Evolutionary conservation across 1,139 yeast species (phyloP), one percentile per base, ranked within the genome.

Genomic region (Sugiyamaella novakii): DNA sequence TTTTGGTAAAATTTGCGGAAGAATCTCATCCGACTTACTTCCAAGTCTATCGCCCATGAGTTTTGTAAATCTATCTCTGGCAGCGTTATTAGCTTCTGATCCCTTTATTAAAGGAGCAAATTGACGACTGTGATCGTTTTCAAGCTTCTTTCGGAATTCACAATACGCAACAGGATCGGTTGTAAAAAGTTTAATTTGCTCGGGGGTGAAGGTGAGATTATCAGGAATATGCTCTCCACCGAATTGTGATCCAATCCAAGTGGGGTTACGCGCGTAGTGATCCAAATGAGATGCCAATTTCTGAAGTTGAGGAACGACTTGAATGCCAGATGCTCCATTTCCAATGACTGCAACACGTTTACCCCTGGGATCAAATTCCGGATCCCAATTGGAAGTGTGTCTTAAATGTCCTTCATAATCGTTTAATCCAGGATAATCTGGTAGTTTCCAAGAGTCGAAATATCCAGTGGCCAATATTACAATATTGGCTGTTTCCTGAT

Each of bases 291-390:
- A 33, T 14, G 57, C 59, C 22, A 31, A 21, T n/a, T 42, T 34
- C 18, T 45, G 55, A 3, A 56, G 25, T 31, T 56, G 54, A 8
- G 60, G 60, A 12, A 57, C 43, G 10, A 74, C 65, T 57, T 75
- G 78, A 35, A 70, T 71, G 5, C 76, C 79, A 14, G 76, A 70
- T 47, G 78, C 73, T 8, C 79, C 79, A 54, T 74, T 74, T 19
- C 79, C 79, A 40, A 75, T 61, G 15, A 74, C 70, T 12, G 69
- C 67, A 8, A 75, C 72, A 5, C 65, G 61, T 51, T 73, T 74
- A 35, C 61, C 69, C 48, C 66, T 63, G 52, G 75, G 63, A 24
- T 59, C 62, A 17, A 59, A 47, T 18, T 68, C 65, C 2, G 72
- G 71, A 11, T 57, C 61, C 60, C 60, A 57, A 15, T 46, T 43